A percentile compares a stretch with the other conserved stretches of the same genome.
Evolutionary conservation across 129 eudicot genomes (phyloP).

Genomic region (Solidago caesia): DNA sequence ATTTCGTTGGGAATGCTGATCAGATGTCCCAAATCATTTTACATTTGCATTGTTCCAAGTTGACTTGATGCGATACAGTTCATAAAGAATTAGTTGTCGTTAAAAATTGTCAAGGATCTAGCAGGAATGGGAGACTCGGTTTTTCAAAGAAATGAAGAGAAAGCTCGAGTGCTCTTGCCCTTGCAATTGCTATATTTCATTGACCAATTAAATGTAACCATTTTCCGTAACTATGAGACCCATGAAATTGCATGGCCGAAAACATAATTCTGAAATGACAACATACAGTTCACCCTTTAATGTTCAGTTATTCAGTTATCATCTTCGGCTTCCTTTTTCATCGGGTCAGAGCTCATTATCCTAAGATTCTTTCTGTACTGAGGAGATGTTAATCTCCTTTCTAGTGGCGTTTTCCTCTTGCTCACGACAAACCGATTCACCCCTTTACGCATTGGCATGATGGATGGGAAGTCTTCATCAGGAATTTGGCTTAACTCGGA

Average conservation of each 20-base stretch:
- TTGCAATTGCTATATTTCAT: not conserved
- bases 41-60: not conserved
- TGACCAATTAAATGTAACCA: not conserved
- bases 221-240: not conserved
- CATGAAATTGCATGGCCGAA: not conserved
- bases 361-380: constrained; percentile 83
- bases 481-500: constrained; percentile 91
- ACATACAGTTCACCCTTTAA: constrained; percentile 10
- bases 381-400: constrained; percentile 84
- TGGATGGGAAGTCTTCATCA: constrained; percentile 92
- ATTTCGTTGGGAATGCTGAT: not conserved
- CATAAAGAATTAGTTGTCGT: not conserved
- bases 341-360: constrained; percentile 51
- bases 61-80: not conserved
- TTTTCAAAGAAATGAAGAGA: not conserved
- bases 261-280: not conserved
- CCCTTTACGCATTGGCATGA: constrained; percentile 98
- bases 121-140: not conserved
- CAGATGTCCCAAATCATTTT: not conserved
- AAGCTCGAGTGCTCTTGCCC: not conserved
- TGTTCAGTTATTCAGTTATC: constrained; percentile 32
- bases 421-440: constrained; percentile 93
- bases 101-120: not conserved
- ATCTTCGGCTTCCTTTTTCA: constrained; percentile 46
- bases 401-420: constrained; percentile 87